Evolutionary conservation across 2,329 filamentous ascomycete species (phyloP), one percentile per base, ranked within the genome.

Genomic region (Trichoderma sp.): DNA sequence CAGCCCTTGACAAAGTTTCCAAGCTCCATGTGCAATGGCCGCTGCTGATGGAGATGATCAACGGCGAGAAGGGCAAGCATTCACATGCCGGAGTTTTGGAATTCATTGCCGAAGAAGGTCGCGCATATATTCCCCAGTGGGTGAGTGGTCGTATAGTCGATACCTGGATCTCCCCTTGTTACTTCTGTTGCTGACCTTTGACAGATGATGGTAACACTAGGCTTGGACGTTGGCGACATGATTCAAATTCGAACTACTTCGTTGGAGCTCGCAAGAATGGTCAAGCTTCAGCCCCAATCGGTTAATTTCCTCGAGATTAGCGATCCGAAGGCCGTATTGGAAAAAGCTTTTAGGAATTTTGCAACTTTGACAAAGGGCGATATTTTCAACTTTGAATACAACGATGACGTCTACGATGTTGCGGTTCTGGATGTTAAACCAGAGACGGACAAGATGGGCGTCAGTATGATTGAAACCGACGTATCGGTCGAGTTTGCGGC

Each of bases 21-120:
- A 89, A 94, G 77, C 84, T 99, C 18, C 95, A 98, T 80, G 97
- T 99, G 71, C 94, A 96, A 78, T 99, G 97, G 84, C 96, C 96
- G 8, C 92, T 99, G 84, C 87, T 98, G 73, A 97, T 99, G 83
- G 95, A 99, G 86, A 86, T 99, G 73, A 91, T 93, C 75, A 99
- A 98, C 77, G 94, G 94, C 28, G 89, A 91, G 71, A 90, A 90
- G 77, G 88, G 88, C 32, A 90, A 86, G 78, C 90, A 91, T 78
- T 96, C 95, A 30, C 96, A 99, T 80, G 94, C 93, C 5, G 96
- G 96, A 83, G 96, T 99, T 24, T 81, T 99, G 72, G 96, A 99
- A 80, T 99, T 99, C 77, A 96, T 97, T 68, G 96, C 96, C 4
- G 96, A 99, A 78, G 96, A 99, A 80, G 96, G 96, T 60, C 92